Base-by-base conservation (phyloP, 148 eudicot species). In the Rhododendron vialii region DNA sequence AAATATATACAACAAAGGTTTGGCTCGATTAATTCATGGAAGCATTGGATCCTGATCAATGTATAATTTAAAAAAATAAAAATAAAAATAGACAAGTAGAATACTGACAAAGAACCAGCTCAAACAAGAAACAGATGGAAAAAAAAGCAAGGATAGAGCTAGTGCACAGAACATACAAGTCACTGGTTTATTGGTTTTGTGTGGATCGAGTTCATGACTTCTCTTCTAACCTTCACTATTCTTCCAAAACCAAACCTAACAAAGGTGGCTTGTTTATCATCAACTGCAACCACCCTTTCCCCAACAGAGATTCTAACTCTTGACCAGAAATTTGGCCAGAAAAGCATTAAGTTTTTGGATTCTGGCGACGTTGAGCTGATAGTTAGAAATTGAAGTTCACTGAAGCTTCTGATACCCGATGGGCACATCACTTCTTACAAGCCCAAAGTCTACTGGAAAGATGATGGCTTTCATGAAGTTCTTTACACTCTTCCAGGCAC, bases 391-490 rank as follows among this genome's bases (percentile, higher is more conserved):
- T 96, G 97, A 8, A 96, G 99, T 86, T 94, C 98, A 74, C 48
- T 96, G 61, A 93, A 85, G 89, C 91, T 95, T 35, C 86, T 91
- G 1, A 86, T 96, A 84, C 85, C 95, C 38, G 92, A 91, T 83
- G 98, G 87, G 4, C 98, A 92, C 83, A 89, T 96, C 26, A 91
- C 92, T 76, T 96, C 99, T 17, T 95, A 96, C 92, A 93, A 88
- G 93, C 99, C 99, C 47, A 95, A 94, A 83, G 96, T 96, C 26
- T 90, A 86, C 87, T 95, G 99, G 99, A 95, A 92, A 86, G 98
- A 95, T 33, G 96, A 95, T 75, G 96, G 95, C 0, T 95, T 88
- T 71, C 95, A 95, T 87, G 98, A 95, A 89, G 88, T 96, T 81
- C 91, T 96, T 71, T 93, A 93, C 82, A 91, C 98, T 7, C 82